phyloP scores from a whole-genome alignment of 441 rosid genomes.

The Gossypium lobatum region DNA sequence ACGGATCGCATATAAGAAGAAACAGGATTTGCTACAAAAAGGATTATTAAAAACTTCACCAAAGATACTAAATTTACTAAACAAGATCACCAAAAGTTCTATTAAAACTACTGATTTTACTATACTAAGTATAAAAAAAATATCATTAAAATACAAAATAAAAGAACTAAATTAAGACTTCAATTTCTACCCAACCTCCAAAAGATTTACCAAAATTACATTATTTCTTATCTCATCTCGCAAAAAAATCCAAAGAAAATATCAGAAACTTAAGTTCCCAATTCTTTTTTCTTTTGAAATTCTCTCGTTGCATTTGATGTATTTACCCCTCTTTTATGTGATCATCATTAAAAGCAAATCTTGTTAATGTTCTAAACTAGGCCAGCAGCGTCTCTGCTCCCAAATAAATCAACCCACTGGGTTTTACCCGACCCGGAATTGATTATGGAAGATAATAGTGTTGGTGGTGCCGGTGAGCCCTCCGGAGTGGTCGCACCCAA shows the following conservation, averaged over 20 bases:
- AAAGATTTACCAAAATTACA: neutral
- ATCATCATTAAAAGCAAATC: neutral
- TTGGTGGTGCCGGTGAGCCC: conserved; percentile 29
- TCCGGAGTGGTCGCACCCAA: conserved; percentile 49
- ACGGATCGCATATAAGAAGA: no score
- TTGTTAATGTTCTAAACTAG: neutral
- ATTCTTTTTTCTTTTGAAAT: neutral
- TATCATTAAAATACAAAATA: neutral
- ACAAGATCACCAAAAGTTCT: no score
- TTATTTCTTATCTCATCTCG: neutral
- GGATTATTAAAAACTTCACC: no score
- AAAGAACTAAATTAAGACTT: neutral
- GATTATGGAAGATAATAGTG: conserved; percentile 41
- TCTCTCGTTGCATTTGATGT: neutral
- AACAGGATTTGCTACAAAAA: no score
- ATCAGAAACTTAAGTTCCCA: neutral
- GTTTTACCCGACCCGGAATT: conserved; percentile 20
- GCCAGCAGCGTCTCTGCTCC: neutral
- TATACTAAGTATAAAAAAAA: no score
- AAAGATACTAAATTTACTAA: no score
- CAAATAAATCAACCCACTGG: neutral
- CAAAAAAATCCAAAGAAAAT: neutral
- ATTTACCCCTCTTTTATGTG: neutral
- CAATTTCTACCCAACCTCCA: neutral
- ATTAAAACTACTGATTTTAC: no score